phyloP scores from a whole-genome alignment of 1,284 basidiomycete species.

The Cryptococcus floricola region DNA sequence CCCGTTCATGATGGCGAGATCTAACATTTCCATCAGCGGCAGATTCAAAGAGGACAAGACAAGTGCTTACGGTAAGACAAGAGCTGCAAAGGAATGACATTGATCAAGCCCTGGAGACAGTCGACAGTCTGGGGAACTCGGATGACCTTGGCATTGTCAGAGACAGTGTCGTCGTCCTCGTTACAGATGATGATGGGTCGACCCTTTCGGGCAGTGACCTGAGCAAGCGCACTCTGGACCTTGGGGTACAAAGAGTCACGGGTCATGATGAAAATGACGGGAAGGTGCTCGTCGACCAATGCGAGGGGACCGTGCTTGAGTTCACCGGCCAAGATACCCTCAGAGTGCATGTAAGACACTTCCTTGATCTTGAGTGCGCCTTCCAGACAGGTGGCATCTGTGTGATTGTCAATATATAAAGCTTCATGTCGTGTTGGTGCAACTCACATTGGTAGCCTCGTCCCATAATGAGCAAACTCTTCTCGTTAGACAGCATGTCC shows the following conservation, averaged over 20 bases:
- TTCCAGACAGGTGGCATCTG: conserved; percentile 91
- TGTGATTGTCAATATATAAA: background rate
- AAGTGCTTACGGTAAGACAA: conserved; percentile 69
- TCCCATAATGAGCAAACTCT: conserved; percentile 94
- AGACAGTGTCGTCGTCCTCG: conserved; percentile 80
- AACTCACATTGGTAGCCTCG: conserved; percentile 85
- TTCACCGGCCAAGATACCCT: conserved; percentile 95
- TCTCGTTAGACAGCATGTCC: conserved; percentile 71
- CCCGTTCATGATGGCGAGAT: conserved; percentile 90
- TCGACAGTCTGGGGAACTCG: conserved; percentile 92
- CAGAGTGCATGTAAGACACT: conserved; percentile 86
- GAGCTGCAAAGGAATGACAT: conserved; percentile 94
- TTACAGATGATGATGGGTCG: conserved; percentile 95
- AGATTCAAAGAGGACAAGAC: background rate
- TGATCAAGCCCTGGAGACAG: conserved; percentile 91
- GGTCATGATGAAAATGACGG: conserved; percentile 98
- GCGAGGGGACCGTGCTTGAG: conserved; percentile 98
- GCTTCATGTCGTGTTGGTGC: background rate
- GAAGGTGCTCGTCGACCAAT: conserved; percentile 96
- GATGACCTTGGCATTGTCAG: conserved; percentile 71
- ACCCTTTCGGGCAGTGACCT: conserved; percentile 96
- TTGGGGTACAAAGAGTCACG: conserved; percentile 98
- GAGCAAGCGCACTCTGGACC: conserved; percentile 90
- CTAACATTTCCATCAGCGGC: conserved; percentile 11
- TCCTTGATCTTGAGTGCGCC: conserved; percentile 99